Evolutionary conservation across 2,329 filamentous ascomycete species (phyloP).

Genomic region (Aureobasidium leucospermi): DNA sequence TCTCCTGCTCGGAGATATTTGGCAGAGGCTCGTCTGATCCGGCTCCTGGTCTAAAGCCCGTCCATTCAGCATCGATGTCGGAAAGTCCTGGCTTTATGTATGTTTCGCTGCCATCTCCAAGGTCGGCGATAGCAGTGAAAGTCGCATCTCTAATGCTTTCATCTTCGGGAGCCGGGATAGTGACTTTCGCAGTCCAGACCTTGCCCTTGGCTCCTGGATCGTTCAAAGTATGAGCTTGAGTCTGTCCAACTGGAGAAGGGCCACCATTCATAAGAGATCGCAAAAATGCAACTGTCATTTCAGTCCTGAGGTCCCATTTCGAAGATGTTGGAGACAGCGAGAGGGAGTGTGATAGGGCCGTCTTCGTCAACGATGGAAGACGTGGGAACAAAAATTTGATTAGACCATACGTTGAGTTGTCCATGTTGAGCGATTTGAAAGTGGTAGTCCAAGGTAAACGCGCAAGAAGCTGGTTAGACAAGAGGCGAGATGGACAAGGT

Average conservation of each 20-base stretch:
- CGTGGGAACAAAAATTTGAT: slow-evolving; percentile 43
- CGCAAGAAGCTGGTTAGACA: not conserved
- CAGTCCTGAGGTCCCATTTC: slow-evolving; percentile 72
- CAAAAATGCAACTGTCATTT: slow-evolving; percentile 64
- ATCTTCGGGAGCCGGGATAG: slow-evolving; percentile 49
- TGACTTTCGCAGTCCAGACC: slow-evolving; percentile 73
- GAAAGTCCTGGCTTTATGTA: slow-evolving; percentile 46
- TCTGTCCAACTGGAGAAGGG: slow-evolving; percentile 48
- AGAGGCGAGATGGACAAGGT: not conserved
- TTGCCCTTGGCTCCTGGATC: slow-evolving; percentile 66
- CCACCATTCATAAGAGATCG: slow-evolving; percentile 52
- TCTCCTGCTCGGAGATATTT: slow-evolving; percentile 53
- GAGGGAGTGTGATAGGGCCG: slow-evolving; percentile 57
- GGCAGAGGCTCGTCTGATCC: slow-evolving; percentile 45
- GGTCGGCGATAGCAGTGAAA: slow-evolving; percentile 48
- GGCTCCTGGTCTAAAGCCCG: slow-evolving; percentile 56
- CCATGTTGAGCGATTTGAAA: slow-evolving; percentile 16
- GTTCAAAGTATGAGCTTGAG: slow-evolving; percentile 56
- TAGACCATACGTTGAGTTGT: slow-evolving; percentile 18
- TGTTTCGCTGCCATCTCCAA: slow-evolving; percentile 37
- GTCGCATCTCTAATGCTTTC: slow-evolving; percentile 49
- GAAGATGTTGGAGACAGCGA: slow-evolving; percentile 61
- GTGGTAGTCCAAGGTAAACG: not conserved
- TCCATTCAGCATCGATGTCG: slow-evolving; percentile 67
- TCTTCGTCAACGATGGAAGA: slow-evolving; percentile 56